Base-by-base conservation (phyloP, 2,329 filamentous ascomycete species). In the Aspergillus sp. region DNA sequence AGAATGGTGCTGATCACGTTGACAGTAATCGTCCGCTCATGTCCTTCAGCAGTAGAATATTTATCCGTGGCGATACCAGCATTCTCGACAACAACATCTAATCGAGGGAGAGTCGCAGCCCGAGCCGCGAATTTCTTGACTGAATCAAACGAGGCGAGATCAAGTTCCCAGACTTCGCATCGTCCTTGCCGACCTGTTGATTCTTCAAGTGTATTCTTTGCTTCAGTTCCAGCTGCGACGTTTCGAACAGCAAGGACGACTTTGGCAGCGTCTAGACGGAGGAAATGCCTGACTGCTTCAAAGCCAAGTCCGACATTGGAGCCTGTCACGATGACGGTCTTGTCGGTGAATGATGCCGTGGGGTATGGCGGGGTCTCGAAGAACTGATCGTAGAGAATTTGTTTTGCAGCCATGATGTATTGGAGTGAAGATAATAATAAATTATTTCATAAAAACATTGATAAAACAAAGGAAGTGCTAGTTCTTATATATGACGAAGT, bases 21-120 rank as follows among this genome's bases (percentile, higher is more conserved):
- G 4, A 69, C 58, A 4, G 65, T 65, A 11, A 70, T 58, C 0
- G 58, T 71, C 11, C 47, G 53, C 58, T 80, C 76, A 13, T 51
- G 37, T 33, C 64, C 58, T 11, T 38, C 36, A 7, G 27, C 36
- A 10, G 13, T 6, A 5, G 11, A 8, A 27, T n/a, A 38, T 6
- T 4, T 7, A 11, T 27, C 6, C 10, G 27, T n/a, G 9, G 36
- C 36, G 7, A 38, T n/a, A n/a, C 11, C 36, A 7, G 36, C 36
- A 12, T 38, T 38, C 7, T 10, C 36, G 0, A 72, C 33, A 0
- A 61, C 59, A 7, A 62, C 57, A 47, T 72, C 69, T 2, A 72
- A 34, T 2, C 10, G 60, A 44, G 7, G 54, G 33, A 5, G 68
- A 46, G 27, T 52, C 46, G 28, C 41, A 2, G 50, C 56, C 19